Conservation (phyloP, 495 filamentous ascomycete genomes). For the Penicillium herquei region DNA sequence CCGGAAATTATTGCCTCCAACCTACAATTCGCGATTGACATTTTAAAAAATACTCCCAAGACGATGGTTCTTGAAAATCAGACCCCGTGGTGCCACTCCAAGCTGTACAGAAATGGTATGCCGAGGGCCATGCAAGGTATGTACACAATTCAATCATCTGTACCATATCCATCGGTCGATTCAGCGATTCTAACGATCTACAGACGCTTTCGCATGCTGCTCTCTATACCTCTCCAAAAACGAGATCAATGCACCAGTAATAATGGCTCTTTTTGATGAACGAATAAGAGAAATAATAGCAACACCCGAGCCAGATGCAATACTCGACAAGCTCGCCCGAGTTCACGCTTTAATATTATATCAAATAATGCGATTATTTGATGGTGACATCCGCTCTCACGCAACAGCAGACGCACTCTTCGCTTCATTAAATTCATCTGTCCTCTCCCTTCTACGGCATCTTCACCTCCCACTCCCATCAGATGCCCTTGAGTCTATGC, state of each 20-base stretch:
- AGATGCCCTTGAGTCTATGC: conserved; percentile 8
- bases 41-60: conserved; percentile 36
- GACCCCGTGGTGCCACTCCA: conserved; percentile 49
- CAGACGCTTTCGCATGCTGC: conserved; percentile 50
- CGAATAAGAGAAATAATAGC: conserved; percentile 37
- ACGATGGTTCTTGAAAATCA: conserved; percentile 48
- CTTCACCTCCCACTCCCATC: conserved; percentile 20
- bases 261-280: conserved; percentile 40
- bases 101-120: conserved; percentile 46
- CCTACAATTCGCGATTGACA: conserved; percentile 45
- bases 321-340: conserved; percentile 27
- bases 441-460: conserved; percentile 14
- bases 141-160: not conserved
- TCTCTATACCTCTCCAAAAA: conserved; percentile 50
- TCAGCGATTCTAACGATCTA: not conserved
- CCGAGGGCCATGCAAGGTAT: conserved; percentile 49
- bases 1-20: conserved; percentile 30
- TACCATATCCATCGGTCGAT: not conserved
- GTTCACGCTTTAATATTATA: conserved; percentile 36
- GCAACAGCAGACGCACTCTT: conserved; percentile 46
- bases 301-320: conserved; percentile 26
- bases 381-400: conserved; percentile 52
- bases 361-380: conserved; percentile 54
- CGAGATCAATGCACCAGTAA: conserved; percentile 38
- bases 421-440: conserved; percentile 33